These are phyloP conservation scores for Sequoiadendron giganteum DNA, from an alignment of 75 land plant species.

Conservation along the genomic window DNA sequence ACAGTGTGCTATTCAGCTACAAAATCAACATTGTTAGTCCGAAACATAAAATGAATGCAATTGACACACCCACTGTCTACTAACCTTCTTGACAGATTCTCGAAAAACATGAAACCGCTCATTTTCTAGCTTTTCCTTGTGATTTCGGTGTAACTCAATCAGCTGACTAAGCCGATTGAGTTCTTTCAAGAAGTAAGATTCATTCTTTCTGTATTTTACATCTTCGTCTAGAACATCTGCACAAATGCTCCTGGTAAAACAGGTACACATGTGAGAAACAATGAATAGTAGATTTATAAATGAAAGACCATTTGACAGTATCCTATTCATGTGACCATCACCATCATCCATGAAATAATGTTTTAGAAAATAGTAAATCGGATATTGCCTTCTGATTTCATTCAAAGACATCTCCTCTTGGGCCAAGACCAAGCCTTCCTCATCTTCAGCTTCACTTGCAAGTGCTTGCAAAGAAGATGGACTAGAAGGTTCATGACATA, in stretches of 20 bases:
- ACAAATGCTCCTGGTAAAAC: conserved; percentile 11
- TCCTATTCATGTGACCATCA: neutral
- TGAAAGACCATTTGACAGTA: neutral
- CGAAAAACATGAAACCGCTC: conserved; percentile 21
- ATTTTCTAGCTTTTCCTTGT: conserved; percentile 27
- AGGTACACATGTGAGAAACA: neutral
- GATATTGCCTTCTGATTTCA: conserved; percentile 12
- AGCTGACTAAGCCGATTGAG: conserved; percentile 9
- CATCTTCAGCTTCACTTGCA: conserved; percentile 12
- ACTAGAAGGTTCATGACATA: conserved; percentile 3
- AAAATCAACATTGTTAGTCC: neutral
- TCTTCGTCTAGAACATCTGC: conserved; percentile 24
- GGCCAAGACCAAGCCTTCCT: conserved; percentile 21
- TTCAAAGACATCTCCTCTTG: conserved; percentile 17
- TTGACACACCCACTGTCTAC: neutral
- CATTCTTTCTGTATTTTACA: conserved; percentile 17
- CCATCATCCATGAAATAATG: neutral
- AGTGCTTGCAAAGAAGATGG: neutral
- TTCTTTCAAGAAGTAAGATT: conserved; percentile 17
- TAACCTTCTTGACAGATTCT: conserved; percentile 20
- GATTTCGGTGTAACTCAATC: conserved; percentile 10
- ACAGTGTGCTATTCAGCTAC: conserved; percentile 18
- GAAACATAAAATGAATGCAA: neutral
- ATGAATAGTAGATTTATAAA: neutral
- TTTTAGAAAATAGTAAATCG: neutral